A percentile compares a stretch with the other conserved stretches of the same genome.
phyloP scores from a whole-genome alignment of 75 land plant species.

The Cunninghamia lanceolata region DNA sequence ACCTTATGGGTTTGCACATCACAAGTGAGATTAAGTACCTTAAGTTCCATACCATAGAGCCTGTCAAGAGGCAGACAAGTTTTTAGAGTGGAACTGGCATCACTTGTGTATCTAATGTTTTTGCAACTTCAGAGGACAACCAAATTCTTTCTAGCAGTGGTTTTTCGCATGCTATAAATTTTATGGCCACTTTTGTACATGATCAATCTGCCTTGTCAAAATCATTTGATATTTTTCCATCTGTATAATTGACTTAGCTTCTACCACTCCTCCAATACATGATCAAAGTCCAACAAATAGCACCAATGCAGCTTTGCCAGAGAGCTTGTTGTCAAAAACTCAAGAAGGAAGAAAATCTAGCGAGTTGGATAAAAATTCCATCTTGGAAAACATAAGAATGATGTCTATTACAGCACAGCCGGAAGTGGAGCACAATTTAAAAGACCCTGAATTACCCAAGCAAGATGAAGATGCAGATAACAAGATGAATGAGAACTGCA shows the following conservation, averaged over 20 bases:
- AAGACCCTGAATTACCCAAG: background rate
- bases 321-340: constrained; percentile 2
- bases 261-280: constrained; percentile 10
- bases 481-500: background rate
- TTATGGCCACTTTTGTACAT: background rate
- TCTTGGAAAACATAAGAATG: background rate
- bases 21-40: background rate
- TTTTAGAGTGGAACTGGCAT: background rate
- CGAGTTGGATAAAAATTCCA: constrained; percentile 1
- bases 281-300: constrained; percentile 19
- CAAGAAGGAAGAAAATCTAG: constrained; percentile 4
- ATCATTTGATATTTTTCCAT: background rate
- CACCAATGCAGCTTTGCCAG: background rate
- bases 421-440: background rate
- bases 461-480: constrained; percentile 9
- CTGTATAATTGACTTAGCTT: background rate
- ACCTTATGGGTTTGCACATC: background rate
- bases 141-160: constrained; percentile 4
- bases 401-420: constrained; percentile 6
- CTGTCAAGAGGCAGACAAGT: background rate
- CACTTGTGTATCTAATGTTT: background rate
- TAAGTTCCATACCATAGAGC: background rate
- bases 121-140: background rate
- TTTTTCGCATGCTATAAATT: constrained; percentile 4
- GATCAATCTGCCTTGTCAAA: background rate